Evolutionary conservation across 495 filamentous ascomycete genomes (phyloP).

Genomic region (Peziza echinospora): DNA sequence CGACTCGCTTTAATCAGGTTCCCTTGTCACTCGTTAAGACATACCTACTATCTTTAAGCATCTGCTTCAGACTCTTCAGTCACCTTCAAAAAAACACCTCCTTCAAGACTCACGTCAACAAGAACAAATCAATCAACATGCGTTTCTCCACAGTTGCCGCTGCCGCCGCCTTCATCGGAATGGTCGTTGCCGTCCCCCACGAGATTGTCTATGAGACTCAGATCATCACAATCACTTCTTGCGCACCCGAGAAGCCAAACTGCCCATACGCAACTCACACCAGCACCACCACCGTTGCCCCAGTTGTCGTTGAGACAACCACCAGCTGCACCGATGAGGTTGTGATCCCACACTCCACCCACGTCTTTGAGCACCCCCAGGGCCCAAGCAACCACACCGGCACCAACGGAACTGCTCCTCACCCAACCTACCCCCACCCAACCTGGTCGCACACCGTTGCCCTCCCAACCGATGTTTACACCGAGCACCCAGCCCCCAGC

Average conservation of each 20-base stretch:
- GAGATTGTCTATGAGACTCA: slow-evolving; percentile 31
- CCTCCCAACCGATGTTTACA: slow-evolving; percentile 2
- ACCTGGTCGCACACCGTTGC: slow-evolving; percentile 2
- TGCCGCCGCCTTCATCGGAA: slow-evolving; percentile 29
- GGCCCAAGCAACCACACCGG: slow-evolving; percentile 3
- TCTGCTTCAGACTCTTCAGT: slow-evolving; percentile 20
- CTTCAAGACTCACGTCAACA: slow-evolving; percentile 9
- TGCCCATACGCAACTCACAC: slow-evolving; percentile 9
- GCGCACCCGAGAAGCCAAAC: slow-evolving; percentile 14
- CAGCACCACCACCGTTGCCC: slow-evolving; percentile 1
- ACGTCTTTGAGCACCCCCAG: slow-evolving; percentile 5
- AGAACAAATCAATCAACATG: slow-evolving; percentile 31
- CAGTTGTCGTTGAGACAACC: background rate
- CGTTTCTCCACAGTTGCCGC: slow-evolving; percentile 23
- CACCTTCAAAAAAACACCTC: slow-evolving; percentile 14
- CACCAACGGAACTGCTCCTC: slow-evolving; percentile 11
- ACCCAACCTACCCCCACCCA: slow-evolving; percentile 11
- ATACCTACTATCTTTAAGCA: slow-evolving; percentile 14
- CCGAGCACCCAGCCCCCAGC: slow-evolving; percentile 10
- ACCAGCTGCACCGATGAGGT: too few species aligned
- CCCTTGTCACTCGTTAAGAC: slow-evolving; percentile 43
- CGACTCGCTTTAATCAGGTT: slow-evolving; percentile 23
- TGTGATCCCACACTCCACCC: too few species aligned
- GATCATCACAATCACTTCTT: slow-evolving; percentile 34
- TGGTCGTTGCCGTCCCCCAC: slow-evolving; percentile 28